Conservation (phyloP, 441 rosid genomes). For the Biscutella laevigata region DNA sequence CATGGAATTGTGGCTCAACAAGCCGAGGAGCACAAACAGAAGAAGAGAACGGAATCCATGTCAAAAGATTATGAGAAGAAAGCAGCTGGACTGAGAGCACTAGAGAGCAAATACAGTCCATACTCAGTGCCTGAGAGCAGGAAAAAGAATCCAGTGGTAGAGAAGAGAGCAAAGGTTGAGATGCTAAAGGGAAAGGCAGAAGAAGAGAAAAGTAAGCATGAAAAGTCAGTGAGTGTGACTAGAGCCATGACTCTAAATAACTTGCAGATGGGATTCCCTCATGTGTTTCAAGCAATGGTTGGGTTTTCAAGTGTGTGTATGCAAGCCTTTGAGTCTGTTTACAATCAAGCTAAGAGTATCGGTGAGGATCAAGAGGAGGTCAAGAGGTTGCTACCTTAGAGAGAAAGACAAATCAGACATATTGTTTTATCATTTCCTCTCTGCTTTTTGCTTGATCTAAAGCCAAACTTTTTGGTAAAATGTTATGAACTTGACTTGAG, state of each 20-base stretch:
- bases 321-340: constrained; percentile 73
- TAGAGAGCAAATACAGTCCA: constrained; percentile 67
- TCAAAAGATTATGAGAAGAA: constrained; percentile 27
- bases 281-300: constrained; percentile 77
- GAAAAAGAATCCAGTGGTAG: constrained; percentile 34
- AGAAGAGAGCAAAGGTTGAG: constrained; percentile 62
- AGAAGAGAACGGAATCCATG: constrained; percentile 42
- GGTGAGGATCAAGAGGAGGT: constrained; percentile 39
- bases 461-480: constrained; percentile 5
- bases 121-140: constrained; percentile 43
- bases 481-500: constrained; percentile 20
- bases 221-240: constrained; percentile 56
- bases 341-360: constrained; percentile 51
- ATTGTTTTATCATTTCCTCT: neutral
- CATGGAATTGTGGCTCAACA: constrained; percentile 79
- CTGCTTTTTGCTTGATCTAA: constrained; percentile 2
- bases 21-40: constrained; percentile 69
- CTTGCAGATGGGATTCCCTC: constrained; percentile 88
- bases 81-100: constrained; percentile 41
- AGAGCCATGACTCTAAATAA: constrained; percentile 76
- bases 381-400: constrained; percentile 23
- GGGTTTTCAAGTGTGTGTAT: constrained; percentile 90
- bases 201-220: constrained; percentile 74
- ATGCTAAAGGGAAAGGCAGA: constrained; percentile 54
- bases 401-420: neutral